Evolutionary conservation across 495 filamentous ascomycete genomes (phyloP).

Genomic region (Aspergillus sclerotioniger): DNA sequence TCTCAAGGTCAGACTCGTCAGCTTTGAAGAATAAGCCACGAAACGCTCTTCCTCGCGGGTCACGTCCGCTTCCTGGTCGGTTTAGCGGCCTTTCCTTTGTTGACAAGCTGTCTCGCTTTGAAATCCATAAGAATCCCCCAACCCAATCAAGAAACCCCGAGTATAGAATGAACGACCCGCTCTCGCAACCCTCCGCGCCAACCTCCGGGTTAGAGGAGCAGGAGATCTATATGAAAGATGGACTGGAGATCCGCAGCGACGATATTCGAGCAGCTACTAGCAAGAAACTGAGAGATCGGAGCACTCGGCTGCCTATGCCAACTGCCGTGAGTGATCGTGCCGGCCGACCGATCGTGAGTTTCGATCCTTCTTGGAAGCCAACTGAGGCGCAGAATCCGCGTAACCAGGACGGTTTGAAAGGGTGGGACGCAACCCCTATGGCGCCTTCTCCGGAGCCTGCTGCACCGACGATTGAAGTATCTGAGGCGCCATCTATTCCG

Average conservation of each 20-base stretch:
- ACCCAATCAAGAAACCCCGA: conserved; percentile 70
- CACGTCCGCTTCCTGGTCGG: conserved; percentile 40
- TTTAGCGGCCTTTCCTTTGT: conserved; percentile 45
- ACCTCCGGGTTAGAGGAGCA: conserved; percentile 22
- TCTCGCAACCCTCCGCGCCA: conserved; percentile 28
- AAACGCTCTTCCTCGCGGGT: conserved; percentile 57
- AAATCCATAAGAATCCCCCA: conserved; percentile 76
- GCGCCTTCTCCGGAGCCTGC: conserved; percentile 35
- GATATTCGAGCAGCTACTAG: conserved; percentile 90
- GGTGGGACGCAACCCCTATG: conserved; percentile 21
- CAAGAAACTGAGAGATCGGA: conserved; percentile 80
- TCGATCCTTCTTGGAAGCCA: conserved; percentile 77
- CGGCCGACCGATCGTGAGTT: conserved; percentile 90
- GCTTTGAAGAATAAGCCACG: conserved; percentile 52
- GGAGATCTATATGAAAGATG: conserved; percentile 58
- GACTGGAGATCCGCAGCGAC: conserved; percentile 76
- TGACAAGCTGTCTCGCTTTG: conserved; percentile 60
- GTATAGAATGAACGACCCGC: conserved; percentile 63
- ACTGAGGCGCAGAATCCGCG: conserved; percentile 28
- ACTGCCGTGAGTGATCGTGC: conserved; percentile 80
- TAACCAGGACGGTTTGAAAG: conserved; percentile 13
- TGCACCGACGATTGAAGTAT: conserved; percentile 54
- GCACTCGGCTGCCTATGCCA: conserved; percentile 78
- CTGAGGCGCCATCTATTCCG: conserved; percentile 55
- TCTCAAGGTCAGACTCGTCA: conserved; percentile 45